Conservation (phyloP, 371 early-diverging fungal genomes). For the Mucor circinelloides region DNA sequence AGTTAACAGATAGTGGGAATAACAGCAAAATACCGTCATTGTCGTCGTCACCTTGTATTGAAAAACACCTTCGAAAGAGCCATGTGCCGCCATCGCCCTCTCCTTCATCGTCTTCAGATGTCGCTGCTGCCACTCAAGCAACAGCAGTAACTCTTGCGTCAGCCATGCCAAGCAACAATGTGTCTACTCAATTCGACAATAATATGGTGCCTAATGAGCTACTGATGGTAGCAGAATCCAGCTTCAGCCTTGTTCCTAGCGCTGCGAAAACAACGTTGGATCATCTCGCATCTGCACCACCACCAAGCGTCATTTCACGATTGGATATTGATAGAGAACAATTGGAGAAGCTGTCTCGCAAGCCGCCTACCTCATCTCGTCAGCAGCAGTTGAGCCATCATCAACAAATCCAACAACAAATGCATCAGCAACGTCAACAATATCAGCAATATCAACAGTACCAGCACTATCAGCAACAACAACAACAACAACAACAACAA, state of each 20-base stretch:
- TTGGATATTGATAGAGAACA: slow-evolving; percentile 20
- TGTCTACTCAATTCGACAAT: not conserved
- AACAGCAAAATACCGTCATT: not conserved
- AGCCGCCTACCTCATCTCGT: not conserved
- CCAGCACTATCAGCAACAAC: not conserved
- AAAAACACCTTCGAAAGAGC: not conserved
- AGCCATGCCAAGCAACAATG: not conserved
- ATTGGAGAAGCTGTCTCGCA: slow-evolving; percentile 21
- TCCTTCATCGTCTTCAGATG: not conserved
- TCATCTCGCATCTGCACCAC: not conserved
- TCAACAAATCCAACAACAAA: slow-evolving; percentile 8
- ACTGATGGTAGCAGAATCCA: not conserved
- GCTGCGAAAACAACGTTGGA: not conserved
- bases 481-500: not conserved
- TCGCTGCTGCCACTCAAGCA: not conserved
- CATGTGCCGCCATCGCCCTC: not conserved
- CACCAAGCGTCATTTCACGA: not conserved
- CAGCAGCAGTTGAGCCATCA: slow-evolving; percentile 1
- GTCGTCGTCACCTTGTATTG: not conserved
- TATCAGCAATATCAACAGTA: not conserved
- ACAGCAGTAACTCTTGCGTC: not conserved
- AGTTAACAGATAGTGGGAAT: not conserved
- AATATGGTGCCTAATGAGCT: not conserved
- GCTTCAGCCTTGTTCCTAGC: not conserved
- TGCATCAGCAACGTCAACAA: not conserved